A percentile compares a stretch with the other conserved stretches of the same genome.
Evolutionary conservation across 345 rosid species (phyloP).

Genomic region (Populus ilicifolia): DNA sequence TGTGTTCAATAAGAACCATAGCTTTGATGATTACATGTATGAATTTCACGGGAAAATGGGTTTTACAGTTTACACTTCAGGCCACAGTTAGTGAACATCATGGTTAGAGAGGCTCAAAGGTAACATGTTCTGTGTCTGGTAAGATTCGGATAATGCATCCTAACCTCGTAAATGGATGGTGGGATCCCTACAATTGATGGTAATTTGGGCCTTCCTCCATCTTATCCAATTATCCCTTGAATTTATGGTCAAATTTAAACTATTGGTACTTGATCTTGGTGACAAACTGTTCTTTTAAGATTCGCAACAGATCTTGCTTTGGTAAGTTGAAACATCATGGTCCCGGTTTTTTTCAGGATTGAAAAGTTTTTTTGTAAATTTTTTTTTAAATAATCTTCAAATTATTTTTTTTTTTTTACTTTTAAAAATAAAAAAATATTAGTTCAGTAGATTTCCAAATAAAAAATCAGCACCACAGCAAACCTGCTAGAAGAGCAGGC

Average conservation of each 20-base stretch:
- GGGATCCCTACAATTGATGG: neutral
- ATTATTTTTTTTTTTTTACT: too few species aligned
- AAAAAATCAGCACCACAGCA: too few species aligned
- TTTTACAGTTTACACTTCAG: neutral
- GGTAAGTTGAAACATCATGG: too few species aligned
- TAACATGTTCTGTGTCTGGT: neutral
- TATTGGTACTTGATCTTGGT: neutral
- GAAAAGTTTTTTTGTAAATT: too few species aligned
- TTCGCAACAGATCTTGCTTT: too few species aligned
- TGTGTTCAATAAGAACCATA: neutral
- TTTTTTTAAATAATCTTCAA: too few species aligned
- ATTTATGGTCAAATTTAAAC: neutral
- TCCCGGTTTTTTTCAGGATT: too few species aligned
- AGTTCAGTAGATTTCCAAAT: too few species aligned
- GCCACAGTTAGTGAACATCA: conserved; percentile 2
- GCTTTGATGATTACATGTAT: neutral
- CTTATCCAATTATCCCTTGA: neutral
- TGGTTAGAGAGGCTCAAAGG: neutral
- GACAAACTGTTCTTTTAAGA: neutral
- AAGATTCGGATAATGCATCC: neutral
- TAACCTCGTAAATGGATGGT: neutral
- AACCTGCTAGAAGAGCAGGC: too few species aligned
- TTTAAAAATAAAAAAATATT: too few species aligned
- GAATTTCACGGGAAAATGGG: neutral
- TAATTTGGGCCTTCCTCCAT: neutral